Base-by-base conservation (phyloP, 2,329 filamentous ascomycete species). In the Nemania bipapillata region DNA sequence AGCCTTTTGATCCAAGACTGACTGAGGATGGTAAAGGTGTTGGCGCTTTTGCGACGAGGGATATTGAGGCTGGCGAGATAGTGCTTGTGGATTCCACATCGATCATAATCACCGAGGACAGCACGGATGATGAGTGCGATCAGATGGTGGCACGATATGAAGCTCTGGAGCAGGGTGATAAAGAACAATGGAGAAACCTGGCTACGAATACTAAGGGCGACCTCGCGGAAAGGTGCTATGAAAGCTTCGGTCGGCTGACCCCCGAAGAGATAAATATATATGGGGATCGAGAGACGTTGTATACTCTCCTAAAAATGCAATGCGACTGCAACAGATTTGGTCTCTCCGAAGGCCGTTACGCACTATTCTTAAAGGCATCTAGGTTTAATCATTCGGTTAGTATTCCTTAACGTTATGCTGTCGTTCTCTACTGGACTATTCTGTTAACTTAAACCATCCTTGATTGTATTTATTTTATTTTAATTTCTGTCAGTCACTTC, bases 351-450 rank as follows among this genome's bases (percentile, higher is more conserved):
- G 4, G 17, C 15, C 15, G 20, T 11, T 1, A 1, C 20, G 58
- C 32, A 11, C 3, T 69, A 15, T 75, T 26, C 49, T 5, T 37
- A n/a, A 11, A 8, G 5, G 62, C 63, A 3, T 24, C 63, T 15
- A 62, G 53, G 24, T 69, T 69, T 26, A 69, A 66, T 37, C 66
- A 69, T 42, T 69, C 66, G 53, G 66, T 69, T 15, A 62, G 66
- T 65, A 20, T 12, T 50, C 24, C 26, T 32, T 3, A 17, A 40
- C 15, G 2, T 49, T 32, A 8, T n/a, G n/a, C n/a, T n/a, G n/a
- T n/a, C n/a, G n/a, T n/a, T n/a, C n/a, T n/a, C n/a, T n/a, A n/a
- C n/a, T n/a, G n/a, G n/a, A n/a, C n/a, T n/a, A n/a, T n/a, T n/a
- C n/a, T n/a, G n/a, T n/a, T n/a, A n/a, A n/a, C n/a, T n/a, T n/a